phyloP scores from a whole-genome alignment of 352 stramenopile species.

The Pythium phragmiticola region DNA sequence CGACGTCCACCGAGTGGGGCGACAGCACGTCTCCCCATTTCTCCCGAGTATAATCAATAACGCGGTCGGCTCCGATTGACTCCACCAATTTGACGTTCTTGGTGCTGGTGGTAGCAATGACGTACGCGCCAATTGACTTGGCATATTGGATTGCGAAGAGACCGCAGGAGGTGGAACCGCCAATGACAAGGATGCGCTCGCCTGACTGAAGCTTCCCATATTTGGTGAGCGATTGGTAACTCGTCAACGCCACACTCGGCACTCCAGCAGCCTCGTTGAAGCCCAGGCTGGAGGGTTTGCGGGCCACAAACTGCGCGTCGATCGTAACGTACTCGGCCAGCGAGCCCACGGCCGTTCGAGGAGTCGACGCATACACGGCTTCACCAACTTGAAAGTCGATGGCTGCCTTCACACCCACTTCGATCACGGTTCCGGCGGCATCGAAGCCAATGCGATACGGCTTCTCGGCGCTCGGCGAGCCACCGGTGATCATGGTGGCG shows the following conservation, averaged over 20 bases:
- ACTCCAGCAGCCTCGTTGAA: slow-evolving; percentile 37
- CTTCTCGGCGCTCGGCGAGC: slow-evolving; percentile 9
- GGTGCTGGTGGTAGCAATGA: slow-evolving; percentile 35
- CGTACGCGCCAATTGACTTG: slow-evolving; percentile 23
- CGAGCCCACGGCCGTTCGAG: slow-evolving; percentile 8
- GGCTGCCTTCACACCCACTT: slow-evolving; percentile 2
- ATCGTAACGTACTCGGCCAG: slow-evolving; percentile 44
- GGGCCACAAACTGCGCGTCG: slow-evolving; percentile 29
- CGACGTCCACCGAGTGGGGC: slow-evolving; percentile 20
- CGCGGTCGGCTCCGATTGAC: slow-evolving; percentile 36
- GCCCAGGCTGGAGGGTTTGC: slow-evolving; percentile 36
- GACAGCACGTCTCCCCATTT: slow-evolving; percentile 21
- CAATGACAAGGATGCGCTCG: slow-evolving; percentile 40
- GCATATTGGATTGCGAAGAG: slow-evolving; percentile 46
- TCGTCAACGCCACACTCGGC: slow-evolving; percentile 29
- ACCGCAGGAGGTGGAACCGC: slow-evolving; percentile 36
- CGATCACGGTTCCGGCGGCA: slow-evolving; percentile 5
- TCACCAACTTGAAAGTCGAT: slow-evolving; percentile 11
- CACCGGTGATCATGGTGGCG: slow-evolving; percentile 1
- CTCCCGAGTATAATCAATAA: slow-evolving; percentile 4
- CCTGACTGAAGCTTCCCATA: slow-evolving; percentile 16
- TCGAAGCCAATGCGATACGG: slow-evolving; percentile 26
- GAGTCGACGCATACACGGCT: slow-evolving; percentile 23
- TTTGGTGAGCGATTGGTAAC: slow-evolving; percentile 34
- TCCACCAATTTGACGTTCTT: slow-evolving; percentile 37